Evolutionary conservation across 345 rosid species (phyloP).

Genomic region (Brassica napus): DNA sequence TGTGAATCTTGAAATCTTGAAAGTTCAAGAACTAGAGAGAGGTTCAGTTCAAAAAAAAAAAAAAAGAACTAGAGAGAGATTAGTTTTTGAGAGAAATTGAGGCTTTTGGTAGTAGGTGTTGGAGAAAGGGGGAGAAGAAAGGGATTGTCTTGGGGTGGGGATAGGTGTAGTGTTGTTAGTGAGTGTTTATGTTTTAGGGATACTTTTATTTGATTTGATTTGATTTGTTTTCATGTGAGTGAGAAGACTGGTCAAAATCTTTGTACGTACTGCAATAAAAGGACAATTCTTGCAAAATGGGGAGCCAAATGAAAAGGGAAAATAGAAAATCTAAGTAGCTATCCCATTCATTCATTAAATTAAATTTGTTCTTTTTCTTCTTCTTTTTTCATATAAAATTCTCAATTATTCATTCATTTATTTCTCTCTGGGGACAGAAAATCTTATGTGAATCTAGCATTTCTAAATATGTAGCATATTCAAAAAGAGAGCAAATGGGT

Average conservation of each 20-base stretch:
- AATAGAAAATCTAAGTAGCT: slow-evolving; percentile 10
- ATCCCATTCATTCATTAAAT: slow-evolving; percentile 33
- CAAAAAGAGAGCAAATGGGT: slow-evolving; percentile 32
- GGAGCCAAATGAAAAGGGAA: slow-evolving; percentile 37
- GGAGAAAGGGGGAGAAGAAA: slow-evolving; percentile 46
- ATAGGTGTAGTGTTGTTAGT: slow-evolving; percentile 27
- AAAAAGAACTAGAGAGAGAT: not conserved
- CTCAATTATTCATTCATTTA: slow-evolving; percentile 22
- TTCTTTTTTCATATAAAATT: not conserved
- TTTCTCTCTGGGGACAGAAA: slow-evolving; percentile 41
- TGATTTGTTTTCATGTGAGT: slow-evolving; percentile 26
- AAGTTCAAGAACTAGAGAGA: slow-evolving; percentile 40
- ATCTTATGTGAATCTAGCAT: slow-evolving; percentile 42
- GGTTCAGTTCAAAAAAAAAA: not conserved
- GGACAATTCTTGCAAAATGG: slow-evolving; percentile 40
- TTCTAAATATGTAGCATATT: slow-evolving; percentile 30
- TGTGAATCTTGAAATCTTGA: slow-evolving; percentile 36
- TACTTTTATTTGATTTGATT: slow-evolving; percentile 1
- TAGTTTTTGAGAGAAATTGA: slow-evolving; percentile 8
- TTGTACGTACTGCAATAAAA: slow-evolving; percentile 44
- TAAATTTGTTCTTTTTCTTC: not conserved
- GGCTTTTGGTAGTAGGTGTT: slow-evolving; percentile 46
- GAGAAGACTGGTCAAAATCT: slow-evolving; percentile 46
- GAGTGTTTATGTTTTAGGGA: slow-evolving; percentile 19
- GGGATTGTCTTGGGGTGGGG: slow-evolving; percentile 39